Base-by-base conservation (phyloP, 2,329 filamentous ascomycete species). In the Colletotrichum ledebouriae region DNA sequence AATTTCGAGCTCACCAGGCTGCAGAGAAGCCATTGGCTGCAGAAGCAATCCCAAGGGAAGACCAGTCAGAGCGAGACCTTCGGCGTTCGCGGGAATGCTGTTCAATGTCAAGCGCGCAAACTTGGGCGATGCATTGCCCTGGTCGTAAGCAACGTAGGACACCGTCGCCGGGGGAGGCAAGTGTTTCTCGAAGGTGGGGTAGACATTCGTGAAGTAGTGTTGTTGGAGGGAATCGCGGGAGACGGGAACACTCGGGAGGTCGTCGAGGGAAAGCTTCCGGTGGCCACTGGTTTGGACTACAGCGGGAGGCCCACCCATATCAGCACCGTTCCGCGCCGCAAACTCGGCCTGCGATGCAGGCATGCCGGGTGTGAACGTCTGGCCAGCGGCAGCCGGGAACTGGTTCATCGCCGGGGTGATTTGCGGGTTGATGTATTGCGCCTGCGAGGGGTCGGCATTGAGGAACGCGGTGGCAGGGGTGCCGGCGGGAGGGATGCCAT, bases 41-140 rank as follows among this genome's bases (percentile, higher is more conserved):
- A 99, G 78, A 25, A 98, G 82, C 71, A 99, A 87, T 15, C 96
- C 96, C 10, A 99, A 85, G 5, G 96, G 95, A 17, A 99, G 83
- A 2, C 90, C 92, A 11, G 94, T 98, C 4, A 91, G 90, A 55
- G 88, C 84, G 34, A 98, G 85, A 41, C 93, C 91, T 71, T 99
- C 96, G 50, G 89, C 83, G 13, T 90, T 92, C 12, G 92, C 87
- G 2, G 96, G 96, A 70, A 99, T 97, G 79, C 92, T 97, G 81
- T 97, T 99, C 79, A 98, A 84, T 0, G 94, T 97, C 64, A 99
- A 86, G 63, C 96, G 90, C 56, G 94, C 92, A 77, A 93, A 96
- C 79, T 98, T 98, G 39, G 96, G 96, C 13, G 96, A 98, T 5
- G 96, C 91, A 78, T 98, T 99, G 74, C 96, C 96, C 79, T 99